A percentile compares a stretch with the other conserved stretches of the same genome.
Conservation (phyloP, 192 early-diverging fungal species). For the Entomortierella chlamydospora region DNA sequence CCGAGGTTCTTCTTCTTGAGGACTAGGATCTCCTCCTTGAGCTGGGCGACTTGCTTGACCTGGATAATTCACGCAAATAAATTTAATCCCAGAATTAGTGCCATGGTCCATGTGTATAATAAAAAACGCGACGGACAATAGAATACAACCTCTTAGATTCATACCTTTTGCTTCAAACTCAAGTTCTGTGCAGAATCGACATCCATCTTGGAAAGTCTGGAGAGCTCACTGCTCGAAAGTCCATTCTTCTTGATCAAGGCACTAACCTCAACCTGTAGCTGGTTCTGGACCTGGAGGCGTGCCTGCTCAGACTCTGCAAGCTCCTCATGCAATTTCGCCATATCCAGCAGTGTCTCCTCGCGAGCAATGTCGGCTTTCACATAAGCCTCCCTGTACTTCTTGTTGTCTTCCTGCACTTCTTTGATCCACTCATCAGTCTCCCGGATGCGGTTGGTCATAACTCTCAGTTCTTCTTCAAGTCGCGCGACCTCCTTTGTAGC, state of each 20-base stretch:
- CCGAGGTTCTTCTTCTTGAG: constrained; percentile 44
- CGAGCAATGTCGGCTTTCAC: constrained; percentile 44
- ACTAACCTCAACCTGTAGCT: constrained; percentile 38
- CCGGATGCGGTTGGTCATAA: constrained; percentile 21
- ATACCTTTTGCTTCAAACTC: constrained; percentile 48
- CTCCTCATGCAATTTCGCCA: constrained; percentile 49
- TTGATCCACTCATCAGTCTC: constrained; percentile 49
- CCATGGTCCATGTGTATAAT: too few species aligned
- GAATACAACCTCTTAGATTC: too few species aligned
- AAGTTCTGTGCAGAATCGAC: constrained; percentile 46
- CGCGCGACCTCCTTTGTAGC: constrained; percentile 25
- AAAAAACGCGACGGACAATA: too few species aligned
- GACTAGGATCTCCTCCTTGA: constrained; percentile 40
- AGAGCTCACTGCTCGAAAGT: constrained; percentile 20
- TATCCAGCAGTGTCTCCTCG: constrained; percentile 51
- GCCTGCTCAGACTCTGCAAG: constrained; percentile 35
- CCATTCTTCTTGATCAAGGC: constrained; percentile 42
- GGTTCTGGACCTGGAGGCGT: constrained; percentile 36
- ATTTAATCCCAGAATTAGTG: too few species aligned
- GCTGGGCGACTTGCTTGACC: constrained; percentile 39
- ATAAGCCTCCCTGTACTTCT: constrained; percentile 44
- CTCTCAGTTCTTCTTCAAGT: constrained; percentile 36
- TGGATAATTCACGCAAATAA: not conserved
- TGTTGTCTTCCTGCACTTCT: constrained; percentile 37
- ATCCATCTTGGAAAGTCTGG: constrained; percentile 46